These are phyloP conservation scores for Salix suchowensis DNA, from an alignment of 345 rosid genomes.

Conservation along the genomic window DNA sequence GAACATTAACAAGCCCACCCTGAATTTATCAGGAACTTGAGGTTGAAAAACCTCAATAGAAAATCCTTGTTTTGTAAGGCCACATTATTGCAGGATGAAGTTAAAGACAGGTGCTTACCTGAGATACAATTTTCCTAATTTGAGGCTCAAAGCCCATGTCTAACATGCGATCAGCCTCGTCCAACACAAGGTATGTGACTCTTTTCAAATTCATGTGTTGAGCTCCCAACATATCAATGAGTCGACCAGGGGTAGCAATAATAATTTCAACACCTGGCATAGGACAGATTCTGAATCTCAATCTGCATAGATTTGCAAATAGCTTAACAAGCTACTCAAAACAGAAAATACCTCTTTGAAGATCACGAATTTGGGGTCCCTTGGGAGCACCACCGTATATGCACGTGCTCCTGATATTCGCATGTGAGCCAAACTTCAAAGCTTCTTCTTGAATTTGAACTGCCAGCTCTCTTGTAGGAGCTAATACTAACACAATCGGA, in stretches of 20 bases:
- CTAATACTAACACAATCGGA: conserved; percentile 73
- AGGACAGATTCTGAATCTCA: conserved; percentile 9
- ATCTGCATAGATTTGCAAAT: not conserved
- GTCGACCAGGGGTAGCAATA: conserved; percentile 97
- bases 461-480: conserved; percentile 96
- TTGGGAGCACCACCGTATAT: conserved; percentile 95
- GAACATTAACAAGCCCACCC: not conserved
- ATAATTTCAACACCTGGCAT: conserved; percentile 85
- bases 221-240: conserved; percentile 90
- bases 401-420: conserved; percentile 79
- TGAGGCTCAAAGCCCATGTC: conserved; percentile 99
- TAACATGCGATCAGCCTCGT: conserved; percentile 96
- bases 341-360: conserved; percentile 59
- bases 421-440: conserved; percentile 55
- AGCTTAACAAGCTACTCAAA: not conserved
- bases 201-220: conserved; percentile 74
- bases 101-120: conserved; percentile 37
- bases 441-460: conserved; percentile 95
- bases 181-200: conserved; percentile 93
- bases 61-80: not conserved
- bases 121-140: conserved; percentile 78
- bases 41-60: not conserved
- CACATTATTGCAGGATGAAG: not conserved
- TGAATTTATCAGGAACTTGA: not conserved
- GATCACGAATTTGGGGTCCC: conserved; percentile 97